Base-by-base conservation (phyloP, 257 asterid species). In the Eucommia ulmoides region DNA sequence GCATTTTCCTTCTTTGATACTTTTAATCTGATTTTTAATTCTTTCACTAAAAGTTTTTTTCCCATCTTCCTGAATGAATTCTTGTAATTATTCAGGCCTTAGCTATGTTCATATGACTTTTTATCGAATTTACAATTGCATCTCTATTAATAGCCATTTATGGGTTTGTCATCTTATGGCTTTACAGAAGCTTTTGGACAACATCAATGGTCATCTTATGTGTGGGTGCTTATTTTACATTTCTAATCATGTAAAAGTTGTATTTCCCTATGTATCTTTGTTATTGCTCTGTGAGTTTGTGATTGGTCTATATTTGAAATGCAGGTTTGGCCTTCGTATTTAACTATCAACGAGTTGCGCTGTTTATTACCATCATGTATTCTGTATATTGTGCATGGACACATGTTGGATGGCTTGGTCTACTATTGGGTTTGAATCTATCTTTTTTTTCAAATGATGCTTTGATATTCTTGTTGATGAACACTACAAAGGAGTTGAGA, bases 111-210 rank as follows among this genome's bases (percentile, higher is more conserved):
- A 66, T 67, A 45, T 88, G 91, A 68, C 71, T 74, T 22, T 62
- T 86, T 63, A 33, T 80, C 29, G 96, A 94, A 52, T 64, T 91
- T 70, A 64, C 75, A 2, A 68, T 81, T 19, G 72, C 81, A 59
- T 45, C 67, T 73, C 57, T 83, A 45, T 64, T 82, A 53, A 58
- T 75, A 49, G 68, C 68, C 55, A 33, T 78, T 61, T 35, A 62
- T 44, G 91, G 82, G 24, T 38, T 66, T 20, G 41, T 61, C 49
- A 71, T 80, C 55, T 61, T 86, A 24, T 86, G 96, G 96, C 45
- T 79, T 35, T 86, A 81, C 58, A 92, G 96, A 56, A 86, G 93
- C 81, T 80, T 91, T 73, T 91, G 94, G 96, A 76, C 75, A 35
- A 88, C 93, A 23, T 68, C 75, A 50, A 62, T 75, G 33, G 26